phyloP scores from a whole-genome alignment of 106 monocot genomes.

The Narthecium ossifragum region DNA sequence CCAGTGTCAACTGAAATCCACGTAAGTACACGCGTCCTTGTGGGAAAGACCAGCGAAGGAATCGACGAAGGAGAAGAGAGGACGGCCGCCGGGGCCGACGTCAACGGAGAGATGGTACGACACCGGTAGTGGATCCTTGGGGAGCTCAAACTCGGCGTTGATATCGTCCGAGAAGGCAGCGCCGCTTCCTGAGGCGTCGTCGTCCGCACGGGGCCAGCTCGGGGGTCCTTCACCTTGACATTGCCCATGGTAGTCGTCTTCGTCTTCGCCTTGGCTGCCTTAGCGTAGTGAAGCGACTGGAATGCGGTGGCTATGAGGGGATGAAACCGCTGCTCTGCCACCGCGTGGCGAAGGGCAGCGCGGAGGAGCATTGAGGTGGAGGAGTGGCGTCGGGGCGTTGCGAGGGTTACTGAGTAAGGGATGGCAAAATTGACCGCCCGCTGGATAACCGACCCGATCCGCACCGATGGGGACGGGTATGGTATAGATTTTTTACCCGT shows the following conservation, averaged over 20 bases:
- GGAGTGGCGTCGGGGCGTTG: too few species aligned
- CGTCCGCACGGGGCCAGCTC: conserved; percentile 18
- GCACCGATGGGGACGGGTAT: too few species aligned
- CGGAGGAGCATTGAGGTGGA: too few species aligned
- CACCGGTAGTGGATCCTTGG: conserved; percentile 53
- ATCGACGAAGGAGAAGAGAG: conserved; percentile 56
- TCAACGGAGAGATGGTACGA: conserved; percentile 68
- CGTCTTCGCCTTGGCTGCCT: neutral
- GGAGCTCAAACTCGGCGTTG: conserved; percentile 42
- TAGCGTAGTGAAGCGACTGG: neutral
- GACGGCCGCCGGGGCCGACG: conserved; percentile 68
- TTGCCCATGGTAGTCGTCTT: neutral
- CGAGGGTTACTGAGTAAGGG: too few species aligned
- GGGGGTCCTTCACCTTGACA: conserved; percentile 28
- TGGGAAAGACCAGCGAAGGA: conserved; percentile 50
- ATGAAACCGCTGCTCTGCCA: too few species aligned
- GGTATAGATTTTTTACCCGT: too few species aligned
- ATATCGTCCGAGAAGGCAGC: conserved; percentile 22
- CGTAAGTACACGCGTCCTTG: too few species aligned
- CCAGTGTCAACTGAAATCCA: too few species aligned
- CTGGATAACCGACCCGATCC: too few species aligned
- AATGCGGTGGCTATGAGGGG: too few species aligned
- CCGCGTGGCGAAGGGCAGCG: too few species aligned
- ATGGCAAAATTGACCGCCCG: too few species aligned
- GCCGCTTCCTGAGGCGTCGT: conserved; percentile 10